phyloP scores from a whole-genome alignment of 768 basidiomycete species.

The Gautieria morchelliformis region DNA sequence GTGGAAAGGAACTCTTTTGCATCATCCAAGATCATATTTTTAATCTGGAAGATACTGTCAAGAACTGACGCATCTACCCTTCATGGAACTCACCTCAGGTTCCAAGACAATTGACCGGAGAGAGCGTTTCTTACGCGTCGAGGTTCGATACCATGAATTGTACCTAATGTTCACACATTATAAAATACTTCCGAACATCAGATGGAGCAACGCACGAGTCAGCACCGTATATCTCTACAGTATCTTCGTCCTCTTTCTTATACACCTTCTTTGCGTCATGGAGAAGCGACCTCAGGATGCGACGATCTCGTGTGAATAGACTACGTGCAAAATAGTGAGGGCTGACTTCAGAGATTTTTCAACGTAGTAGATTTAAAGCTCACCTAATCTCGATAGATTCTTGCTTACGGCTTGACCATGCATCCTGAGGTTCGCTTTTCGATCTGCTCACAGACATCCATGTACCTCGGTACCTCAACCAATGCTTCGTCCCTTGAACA shows the following conservation, averaged over 20 bases:
- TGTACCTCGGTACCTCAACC: conserved; percentile 1
- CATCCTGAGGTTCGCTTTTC: neutral
- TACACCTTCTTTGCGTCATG: conserved; percentile 45
- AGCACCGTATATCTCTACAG: conserved; percentile 43
- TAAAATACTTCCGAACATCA: conserved; percentile 2
- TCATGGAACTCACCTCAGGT: conserved; percentile 31
- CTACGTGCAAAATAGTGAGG: conserved; percentile 19
- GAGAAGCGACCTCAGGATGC: conserved; percentile 41
- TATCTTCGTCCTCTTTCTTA: conserved; percentile 39
- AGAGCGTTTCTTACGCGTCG: conserved; percentile 54
- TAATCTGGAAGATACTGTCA: conserved; percentile 21
- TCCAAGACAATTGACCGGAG: conserved; percentile 62
- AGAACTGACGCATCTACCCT: neutral
- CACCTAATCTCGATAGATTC: neutral
- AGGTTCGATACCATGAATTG: conserved; percentile 44
- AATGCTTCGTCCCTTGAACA: neutral
- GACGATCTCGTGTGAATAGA: conserved; percentile 38
- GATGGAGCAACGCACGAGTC: conserved; percentile 25
- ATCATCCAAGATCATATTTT: conserved; percentile 56
- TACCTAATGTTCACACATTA: neutral
- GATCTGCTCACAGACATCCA: conserved; percentile 3
- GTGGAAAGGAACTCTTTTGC: conserved; percentile 61
- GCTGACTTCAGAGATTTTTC: neutral
- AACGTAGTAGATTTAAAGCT: neutral
- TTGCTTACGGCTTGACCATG: neutral